Evolutionary conservation across 306 rosid species (phyloP).

Genomic region (Cicer cuneatum): DNA sequence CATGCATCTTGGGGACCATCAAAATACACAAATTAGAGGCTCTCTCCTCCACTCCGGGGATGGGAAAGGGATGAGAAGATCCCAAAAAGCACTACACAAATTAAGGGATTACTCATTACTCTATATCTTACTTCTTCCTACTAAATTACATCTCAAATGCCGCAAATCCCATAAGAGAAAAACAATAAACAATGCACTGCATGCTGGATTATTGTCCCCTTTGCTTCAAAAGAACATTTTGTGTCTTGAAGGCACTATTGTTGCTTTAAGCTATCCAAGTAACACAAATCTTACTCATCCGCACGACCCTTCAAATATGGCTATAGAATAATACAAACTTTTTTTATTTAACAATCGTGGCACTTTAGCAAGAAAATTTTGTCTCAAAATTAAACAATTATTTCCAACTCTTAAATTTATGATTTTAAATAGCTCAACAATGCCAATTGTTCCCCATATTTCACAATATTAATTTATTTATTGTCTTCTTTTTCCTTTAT

Average conservation of each 20-base stretch:
- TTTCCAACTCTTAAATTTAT: slow-evolving; percentile 30
- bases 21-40: slow-evolving; percentile 52
- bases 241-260: slow-evolving; percentile 58
- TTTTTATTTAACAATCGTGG: too few species aligned
- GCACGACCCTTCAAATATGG: slow-evolving; percentile 40
- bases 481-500: neutral
- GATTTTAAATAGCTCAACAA: neutral
- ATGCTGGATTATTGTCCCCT: slow-evolving; percentile 64
- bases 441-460: slow-evolving; percentile 11
- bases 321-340: slow-evolving; percentile 3
- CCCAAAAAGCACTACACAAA: slow-evolving; percentile 76
- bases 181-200: slow-evolving; percentile 54
- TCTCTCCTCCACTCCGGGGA: slow-evolving; percentile 31
- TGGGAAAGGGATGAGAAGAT: slow-evolving; percentile 68
- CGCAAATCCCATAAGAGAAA: slow-evolving; percentile 62
- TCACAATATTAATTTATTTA: neutral
- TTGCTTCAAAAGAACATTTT: slow-evolving; percentile 62
- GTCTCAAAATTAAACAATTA: neutral
- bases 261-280: slow-evolving; percentile 47
- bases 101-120: slow-evolving; percentile 40
- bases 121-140: slow-evolving; percentile 58
- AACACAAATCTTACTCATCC: slow-evolving; percentile 50
- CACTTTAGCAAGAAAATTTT: too few species aligned
- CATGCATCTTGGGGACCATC: slow-evolving; percentile 83
- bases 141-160: slow-evolving; percentile 56